Evolutionary conservation across 164 flowering plant genomes (phyloP), one percentile per base, ranked within the genome.

Genomic region (Kalanchoe fedtschenkoi): DNA sequence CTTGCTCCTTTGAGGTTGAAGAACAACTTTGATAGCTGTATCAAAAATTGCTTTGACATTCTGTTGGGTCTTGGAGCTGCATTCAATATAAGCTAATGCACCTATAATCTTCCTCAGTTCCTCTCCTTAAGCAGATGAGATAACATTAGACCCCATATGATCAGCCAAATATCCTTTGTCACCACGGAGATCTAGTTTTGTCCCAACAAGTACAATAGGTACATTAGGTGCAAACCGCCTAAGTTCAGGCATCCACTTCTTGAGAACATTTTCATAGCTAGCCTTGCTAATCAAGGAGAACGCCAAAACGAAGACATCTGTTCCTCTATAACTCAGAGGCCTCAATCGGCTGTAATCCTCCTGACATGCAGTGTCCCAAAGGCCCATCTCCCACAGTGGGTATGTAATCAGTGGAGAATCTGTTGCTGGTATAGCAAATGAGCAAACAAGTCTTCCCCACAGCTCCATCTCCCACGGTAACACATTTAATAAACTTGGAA

Each of bases 201-300:
- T 91, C 62, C 98, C 98, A 75, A 91, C 98, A 63, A 91, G 95
- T 60, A 91, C 89, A 71, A 91, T 76, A 35, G 98, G 98, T 69
- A 91, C 96, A 70, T 86, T 84, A 9, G 98, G 96, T 21, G 96
- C 98, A 71, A 89, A 91, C 56, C 96, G 75, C 7, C 89, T 92
- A 65, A 91, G 95, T 70, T 91, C 98, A 4, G 98, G 98, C 95
- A 91, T 91, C 98, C 98, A 91, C 98, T 91, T 93, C 78, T 93
- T 93, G 30, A 90, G 91, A 58, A 93, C 92, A 86, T 93, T 93
- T 72, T 93, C 98, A 72, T 90, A 93, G 79, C 98, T 90, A 42
- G 98, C 96, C 69, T 86, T 81, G 67, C 97, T 90, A 65, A 93
- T 84, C 53, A 93, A n/a, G n/a, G n/a, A n/a, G n/a, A n/a, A n/a